These are phyloP conservation scores for Leccinum uliginosum DNA, from an alignment of 768 basidiomycete genomes.

Conservation along the genomic window DNA sequence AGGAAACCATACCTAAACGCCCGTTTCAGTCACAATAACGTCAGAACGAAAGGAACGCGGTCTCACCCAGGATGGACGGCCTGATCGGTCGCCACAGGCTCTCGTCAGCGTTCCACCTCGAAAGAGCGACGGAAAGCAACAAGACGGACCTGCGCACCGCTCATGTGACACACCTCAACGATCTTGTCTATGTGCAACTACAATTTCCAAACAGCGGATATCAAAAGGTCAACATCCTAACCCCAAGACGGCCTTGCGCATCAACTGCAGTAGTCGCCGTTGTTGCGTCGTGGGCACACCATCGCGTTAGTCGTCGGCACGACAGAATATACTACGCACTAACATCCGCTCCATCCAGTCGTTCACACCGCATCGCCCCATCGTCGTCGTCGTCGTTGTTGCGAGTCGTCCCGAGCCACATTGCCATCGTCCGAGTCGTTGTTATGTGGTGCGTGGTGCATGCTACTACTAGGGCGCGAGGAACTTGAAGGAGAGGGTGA, in stretches of 20 bases:
- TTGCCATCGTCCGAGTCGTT: too few species aligned
- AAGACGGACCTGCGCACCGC: conserved; percentile 73
- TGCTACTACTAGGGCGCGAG: too few species aligned
- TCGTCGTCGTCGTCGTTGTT: too few species aligned
- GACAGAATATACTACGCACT: too few species aligned
- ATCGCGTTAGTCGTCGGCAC: too few species aligned
- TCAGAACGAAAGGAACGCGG: neutral
- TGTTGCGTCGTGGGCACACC: too few species aligned
- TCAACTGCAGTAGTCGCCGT: too few species aligned
- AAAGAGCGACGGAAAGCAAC: neutral
- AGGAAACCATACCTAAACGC: conserved; percentile 77
- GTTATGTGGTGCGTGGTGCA: too few species aligned
- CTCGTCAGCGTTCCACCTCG: neutral
- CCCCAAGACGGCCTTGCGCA: neutral
- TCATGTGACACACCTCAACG: conserved; percentile 72
- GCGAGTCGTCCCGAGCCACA: too few species aligned
- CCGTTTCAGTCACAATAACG: neutral
- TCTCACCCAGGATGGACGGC: conserved; percentile 88
- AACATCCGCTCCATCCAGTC: too few species aligned
- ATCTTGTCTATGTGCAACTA: conserved; percentile 88
- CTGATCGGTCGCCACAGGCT: conserved; percentile 31
- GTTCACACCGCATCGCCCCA: too few species aligned
- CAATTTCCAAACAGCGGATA: neutral
- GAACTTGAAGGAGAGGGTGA: too few species aligned
- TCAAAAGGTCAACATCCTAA: conserved; percentile 2